phyloP scores from a whole-genome alignment of 1,139 yeast genomes.

The Diutina rugosa region DNA sequence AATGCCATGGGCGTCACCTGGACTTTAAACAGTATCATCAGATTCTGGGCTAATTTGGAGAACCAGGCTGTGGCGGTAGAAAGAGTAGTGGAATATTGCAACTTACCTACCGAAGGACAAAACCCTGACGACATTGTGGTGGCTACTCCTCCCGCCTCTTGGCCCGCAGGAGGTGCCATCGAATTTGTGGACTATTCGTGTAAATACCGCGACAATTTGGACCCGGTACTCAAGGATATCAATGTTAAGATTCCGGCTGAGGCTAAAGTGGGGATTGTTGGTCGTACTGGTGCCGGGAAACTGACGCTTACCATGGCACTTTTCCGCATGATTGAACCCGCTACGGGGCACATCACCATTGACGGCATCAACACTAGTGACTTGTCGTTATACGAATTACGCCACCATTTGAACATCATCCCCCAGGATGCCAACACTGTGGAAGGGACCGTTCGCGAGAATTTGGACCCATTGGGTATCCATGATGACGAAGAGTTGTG shows the following conservation, averaged over 20 bases:
- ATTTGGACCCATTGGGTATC: conserved; percentile 45
- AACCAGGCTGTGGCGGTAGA: conserved; percentile 21
- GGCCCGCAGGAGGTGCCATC: conserved; percentile 56
- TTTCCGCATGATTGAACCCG: conserved; percentile 57
- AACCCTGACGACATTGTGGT: background rate
- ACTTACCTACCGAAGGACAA: conserved; percentile 17
- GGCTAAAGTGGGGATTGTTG: conserved; percentile 73
- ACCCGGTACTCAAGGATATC: conserved; percentile 44
- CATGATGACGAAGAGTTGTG: conserved; percentile 41
- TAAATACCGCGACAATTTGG: conserved; percentile 45
- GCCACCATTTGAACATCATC: conserved; percentile 46
- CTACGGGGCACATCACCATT: conserved; percentile 21
- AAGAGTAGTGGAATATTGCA: conserved; percentile 22
- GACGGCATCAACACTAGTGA: conserved; percentile 36
- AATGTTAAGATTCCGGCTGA: conserved; percentile 37
- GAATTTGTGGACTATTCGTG: conserved; percentile 49
- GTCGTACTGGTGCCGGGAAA: conserved; percentile 83
- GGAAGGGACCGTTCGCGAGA: conserved; percentile 47
- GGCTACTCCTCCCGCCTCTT: conserved; percentile 18
- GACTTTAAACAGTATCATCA: conserved; percentile 18
- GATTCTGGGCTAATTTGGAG: conserved; percentile 25
- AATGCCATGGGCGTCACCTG: conserved; percentile 21
- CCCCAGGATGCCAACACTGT: conserved; percentile 63
- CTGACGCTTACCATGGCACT: conserved; percentile 59
- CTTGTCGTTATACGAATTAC: conserved; percentile 34